Percentiles rank a stretch among this genome's conserved stretches.
These are phyloP conservation scores for Blastomyces parvus DNA, from an alignment of 2,329 filamentous ascomycete genomes.

Conservation along the genomic window DNA sequence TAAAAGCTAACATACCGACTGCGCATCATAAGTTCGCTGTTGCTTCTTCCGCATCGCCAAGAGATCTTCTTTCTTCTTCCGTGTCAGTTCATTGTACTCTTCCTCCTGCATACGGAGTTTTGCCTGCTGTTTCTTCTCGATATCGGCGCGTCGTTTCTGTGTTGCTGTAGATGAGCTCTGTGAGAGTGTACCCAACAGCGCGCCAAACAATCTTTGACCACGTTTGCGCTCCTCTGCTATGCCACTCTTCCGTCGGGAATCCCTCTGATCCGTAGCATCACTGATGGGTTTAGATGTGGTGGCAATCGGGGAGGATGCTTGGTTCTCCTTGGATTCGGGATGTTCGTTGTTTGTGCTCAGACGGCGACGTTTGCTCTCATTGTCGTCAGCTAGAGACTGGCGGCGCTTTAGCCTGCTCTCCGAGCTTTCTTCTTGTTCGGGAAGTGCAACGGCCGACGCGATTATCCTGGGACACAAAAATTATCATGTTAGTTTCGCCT, in stretches of 20 bases:
- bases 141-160: conserved; percentile 63
- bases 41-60: conserved; percentile 54
- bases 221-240: conserved; percentile 70
- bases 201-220: conserved; percentile 76
- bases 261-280: conserved; percentile 10
- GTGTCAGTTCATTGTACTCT: conserved; percentile 59
- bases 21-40: conserved; percentile 65
- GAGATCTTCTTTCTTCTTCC: conserved; percentile 56
- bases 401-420: conserved; percentile 41
- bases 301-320: conserved; percentile 19
- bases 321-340: conserved; percentile 9
- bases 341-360: conserved; percentile 31
- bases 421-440: conserved; percentile 33
- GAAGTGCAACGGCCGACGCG: conserved; percentile 47
- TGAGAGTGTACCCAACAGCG: conserved; percentile 65
- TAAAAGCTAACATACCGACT: conserved; percentile 53
- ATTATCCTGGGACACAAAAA: conserved; percentile 30
- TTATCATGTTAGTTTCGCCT: neutral
- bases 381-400: conserved; percentile 40
- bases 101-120: conserved; percentile 62
- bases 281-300: neutral
- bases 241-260: conserved; percentile 15
- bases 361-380: conserved; percentile 45
- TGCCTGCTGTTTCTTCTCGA: conserved; percentile 71
- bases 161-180: conserved; percentile 57